Evolutionary conservation across 1,284 basidiomycete genomes (phyloP), one percentile per base, ranked within the genome.

Genomic region (Pterula multifida): DNA sequence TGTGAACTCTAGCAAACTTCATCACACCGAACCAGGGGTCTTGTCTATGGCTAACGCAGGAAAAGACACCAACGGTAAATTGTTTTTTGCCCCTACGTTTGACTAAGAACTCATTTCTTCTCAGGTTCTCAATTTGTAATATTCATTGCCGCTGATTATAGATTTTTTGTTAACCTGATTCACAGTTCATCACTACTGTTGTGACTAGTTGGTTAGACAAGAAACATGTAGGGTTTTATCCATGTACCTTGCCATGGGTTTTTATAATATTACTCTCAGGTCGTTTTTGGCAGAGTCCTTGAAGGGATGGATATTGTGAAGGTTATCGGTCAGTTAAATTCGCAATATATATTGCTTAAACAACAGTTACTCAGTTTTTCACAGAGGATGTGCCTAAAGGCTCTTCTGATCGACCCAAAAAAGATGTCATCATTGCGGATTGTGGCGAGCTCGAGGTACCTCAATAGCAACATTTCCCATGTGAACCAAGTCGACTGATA

Each of bases 21-120:
- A 81, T 65, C 92, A 96, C 73, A 86, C 87, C 56, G 80, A 76
- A 42, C 79, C 87, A 51, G 92, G 91, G 59, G 74, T 78, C 52
- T 79, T 95, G 55, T 94, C 92, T 12, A 96, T 96, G 92, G 91
- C 93, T 53, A 97, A 96, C 64, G 83, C 92, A 56, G 85, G 85
- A 62, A 85, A 80, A 64, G 82, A 90, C 62, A 90, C 88, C 3
- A 90, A 90, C 57, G 88, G 85, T 85, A 61, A 52, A 69, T n/a
- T n/a, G n/a, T 57, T 6, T 25, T 22, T 24, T 48, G 36, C 45
- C 35, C 35, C 49, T 35, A 11, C 42, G 22, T 39, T 17, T 52
- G 19, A 19, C 48, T 15, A 25, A 48, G 53, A 48, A 50, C 45
- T 60, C 52, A 50, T 55, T 56, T 24, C 44, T 60, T 45, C 60